A percentile compares a stretch with the other conserved stretches of the same genome.
Evolutionary conservation across 495 filamentous ascomycete genomes (phyloP).

Genomic region (Glonium stellatum): DNA sequence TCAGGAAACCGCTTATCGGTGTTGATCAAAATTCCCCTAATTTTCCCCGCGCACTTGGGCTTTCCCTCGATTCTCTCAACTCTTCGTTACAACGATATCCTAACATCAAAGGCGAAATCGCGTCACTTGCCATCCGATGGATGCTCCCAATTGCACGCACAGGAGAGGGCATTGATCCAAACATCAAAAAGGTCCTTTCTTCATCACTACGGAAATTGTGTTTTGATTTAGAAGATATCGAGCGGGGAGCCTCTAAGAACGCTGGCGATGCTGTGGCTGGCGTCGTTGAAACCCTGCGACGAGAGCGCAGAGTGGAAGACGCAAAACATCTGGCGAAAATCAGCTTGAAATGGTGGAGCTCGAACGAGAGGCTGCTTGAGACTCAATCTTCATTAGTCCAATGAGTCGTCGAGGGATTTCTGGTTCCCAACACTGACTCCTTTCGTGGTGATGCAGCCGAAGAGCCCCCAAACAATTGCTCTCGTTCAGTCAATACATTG

Average conservation of each 20-base stretch:
- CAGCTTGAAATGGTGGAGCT: slow-evolving; percentile 11
- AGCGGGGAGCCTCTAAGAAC: neutral
- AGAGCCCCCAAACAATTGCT: too few relatives aligned
- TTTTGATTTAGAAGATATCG: slow-evolving; percentile 8
- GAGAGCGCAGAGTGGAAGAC: neutral
- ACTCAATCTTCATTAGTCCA: slow-evolving; percentile 7
- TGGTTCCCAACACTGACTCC: too few relatives aligned
- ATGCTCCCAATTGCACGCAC: slow-evolving; percentile 12
- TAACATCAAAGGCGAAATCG: slow-evolving; percentile 10
- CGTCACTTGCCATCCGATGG: slow-evolving; percentile 15
- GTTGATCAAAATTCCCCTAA: slow-evolving; percentile 53
- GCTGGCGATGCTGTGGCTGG: slow-evolving; percentile 13
- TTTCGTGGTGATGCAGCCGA: too few relatives aligned
- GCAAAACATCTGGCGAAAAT: slow-evolving; percentile 2
- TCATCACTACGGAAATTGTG: slow-evolving; percentile 22
- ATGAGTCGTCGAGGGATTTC: slow-evolving; percentile 1
- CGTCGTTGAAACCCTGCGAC: neutral
- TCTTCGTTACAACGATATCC: slow-evolving; percentile 17
- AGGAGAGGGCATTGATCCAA: slow-evolving; percentile 9
- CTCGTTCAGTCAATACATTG: too few relatives aligned
- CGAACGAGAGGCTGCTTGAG: slow-evolving; percentile 12
- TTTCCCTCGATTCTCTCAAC: slow-evolving; percentile 54
- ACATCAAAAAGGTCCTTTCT: slow-evolving; percentile 17
- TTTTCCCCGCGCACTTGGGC: slow-evolving; percentile 66
- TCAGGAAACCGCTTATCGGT: slow-evolving; percentile 63